Conservation (phyloP, 176 grass and related monocot genomes). For the Aegilops speltoides region DNA sequence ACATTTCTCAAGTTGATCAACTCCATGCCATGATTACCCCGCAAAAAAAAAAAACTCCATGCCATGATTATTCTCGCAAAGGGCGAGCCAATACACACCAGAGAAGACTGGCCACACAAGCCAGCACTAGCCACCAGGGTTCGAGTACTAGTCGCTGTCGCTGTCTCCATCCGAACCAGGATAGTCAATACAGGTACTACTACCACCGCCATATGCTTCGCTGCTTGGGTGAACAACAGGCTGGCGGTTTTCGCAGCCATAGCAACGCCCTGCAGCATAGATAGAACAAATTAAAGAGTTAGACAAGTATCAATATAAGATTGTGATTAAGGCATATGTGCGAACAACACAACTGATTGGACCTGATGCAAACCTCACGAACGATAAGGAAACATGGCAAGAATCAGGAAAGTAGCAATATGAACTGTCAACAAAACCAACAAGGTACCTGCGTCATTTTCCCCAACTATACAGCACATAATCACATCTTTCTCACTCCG, state of each 20-base stretch:
- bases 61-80: neutral
- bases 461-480: neutral
- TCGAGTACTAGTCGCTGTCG: neutral
- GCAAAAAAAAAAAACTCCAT: too few relatives aligned
- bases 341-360: neutral
- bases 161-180: neutral
- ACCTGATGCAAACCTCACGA: neutral
- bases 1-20: too few relatives aligned
- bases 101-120: neutral
- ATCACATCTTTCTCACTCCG: slow-evolving; percentile 7
- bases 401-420: neutral
- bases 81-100: neutral
- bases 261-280: neutral
- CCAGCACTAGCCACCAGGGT: neutral
- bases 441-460: slow-evolving; percentile 8
- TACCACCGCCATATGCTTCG: neutral
- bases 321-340: too few relatives aligned
- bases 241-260: neutral
- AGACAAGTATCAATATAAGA: neutral
- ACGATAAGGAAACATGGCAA: neutral
- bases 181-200: neutral
- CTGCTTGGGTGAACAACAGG: slow-evolving; percentile 15
- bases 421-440: neutral
- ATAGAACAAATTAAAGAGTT: neutral
- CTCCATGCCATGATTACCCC: too few relatives aligned